Evolutionary conservation across 352 stramenopile genomes (phyloP), one percentile per base, ranked within the genome.

Genomic region (Globisporangium splendens): DNA sequence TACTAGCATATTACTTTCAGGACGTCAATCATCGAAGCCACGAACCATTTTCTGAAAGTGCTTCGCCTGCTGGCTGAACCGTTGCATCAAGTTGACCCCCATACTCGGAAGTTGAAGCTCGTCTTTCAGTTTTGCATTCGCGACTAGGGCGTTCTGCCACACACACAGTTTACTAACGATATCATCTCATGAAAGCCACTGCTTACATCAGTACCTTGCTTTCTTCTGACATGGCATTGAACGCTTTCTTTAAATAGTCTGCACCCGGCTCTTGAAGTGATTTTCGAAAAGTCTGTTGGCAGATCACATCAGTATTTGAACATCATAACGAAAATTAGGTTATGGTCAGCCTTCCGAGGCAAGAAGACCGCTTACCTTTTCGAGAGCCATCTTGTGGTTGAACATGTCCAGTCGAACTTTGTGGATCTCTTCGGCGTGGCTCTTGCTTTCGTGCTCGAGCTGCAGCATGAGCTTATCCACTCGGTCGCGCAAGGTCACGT

Each of bases 341-440:
- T 8, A 35, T 35, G 7, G 5, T 8, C 8, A 35, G 7, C 10
- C 28, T 8, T 35, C 7, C 28, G 28, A 35, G 28, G 28, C 28
- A 35, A 6, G 28, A 10, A 35, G 14, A 14, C 15, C 5, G 11
- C 46, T 0, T 38, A 88, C 77, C 75, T 91, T 88, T 62, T 91
- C 82, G 24, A 91, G 68, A 38, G 79, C 79, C 79, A 91, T 90
- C 54, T 90, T 91, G 73, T 90, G 82, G 54, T 91, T 91, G 59
- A 91, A 91, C 79, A 89, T 88, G 58, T 91, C 82, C 41, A 91
- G 68, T 10, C 79, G 73, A 46, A 91, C 77, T 64, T 87, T 86
- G 59, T 91, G 79, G 53, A 91, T 87, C 64, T 91, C 77, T 20
- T 91, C 75, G 8, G 75, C 77, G 51, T 91, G 81, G 8, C 31